Evolutionary conservation across 2,329 filamentous ascomycete genomes (phyloP), one percentile per base, ranked within the genome.

Genomic region (Colletotrichum horii): DNA sequence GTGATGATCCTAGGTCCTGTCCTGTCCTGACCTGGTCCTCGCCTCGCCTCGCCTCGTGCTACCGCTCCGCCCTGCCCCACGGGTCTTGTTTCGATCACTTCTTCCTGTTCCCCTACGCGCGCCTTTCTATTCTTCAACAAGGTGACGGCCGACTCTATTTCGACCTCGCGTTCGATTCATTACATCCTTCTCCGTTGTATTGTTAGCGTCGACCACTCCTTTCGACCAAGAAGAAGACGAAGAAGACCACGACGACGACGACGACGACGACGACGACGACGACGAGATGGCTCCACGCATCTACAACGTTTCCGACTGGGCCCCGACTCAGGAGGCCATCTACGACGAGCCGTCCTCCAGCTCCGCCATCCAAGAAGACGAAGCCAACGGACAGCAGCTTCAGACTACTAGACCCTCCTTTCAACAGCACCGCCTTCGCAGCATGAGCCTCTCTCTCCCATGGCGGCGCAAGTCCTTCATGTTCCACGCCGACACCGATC

Each of bases 361-460:
- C 36, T 68, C 73, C 26, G 56, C 69, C 79, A 65, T 75, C 79
- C 32, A 73, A 78, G 75, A 77, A 74, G 67, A 70, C 64, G 62
- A 66, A 12, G 30, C 65, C 56, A 16, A 69, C 32, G 64, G 78
- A 76, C 81, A 76, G 78, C 68, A 76, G 77, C 68, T n/a, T n/a
- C 38, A 48, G 12, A 48, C 70, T 78, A 76, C 43, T 74, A 24
- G 77, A 77, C 72, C 78, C 78, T 19, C 77, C 81, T 73, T 73
- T 62, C 83, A 82, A 70, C 82, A 84, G n/a, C 84, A 83, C 75
- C 86, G 86, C 26, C 82, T 85, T 52, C 86, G 88, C 68, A 89
- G 88, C 81, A 83, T 88, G 79, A 91, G 88, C 80, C 82, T 88
- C 64, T 89, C 88, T 8, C 79, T 90, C 16, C 84, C 87, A 8